These are phyloP conservation scores for Eremomyces bilateralis DNA, from an alignment of 495 filamentous ascomycete genomes.

Conservation along the genomic window DNA sequence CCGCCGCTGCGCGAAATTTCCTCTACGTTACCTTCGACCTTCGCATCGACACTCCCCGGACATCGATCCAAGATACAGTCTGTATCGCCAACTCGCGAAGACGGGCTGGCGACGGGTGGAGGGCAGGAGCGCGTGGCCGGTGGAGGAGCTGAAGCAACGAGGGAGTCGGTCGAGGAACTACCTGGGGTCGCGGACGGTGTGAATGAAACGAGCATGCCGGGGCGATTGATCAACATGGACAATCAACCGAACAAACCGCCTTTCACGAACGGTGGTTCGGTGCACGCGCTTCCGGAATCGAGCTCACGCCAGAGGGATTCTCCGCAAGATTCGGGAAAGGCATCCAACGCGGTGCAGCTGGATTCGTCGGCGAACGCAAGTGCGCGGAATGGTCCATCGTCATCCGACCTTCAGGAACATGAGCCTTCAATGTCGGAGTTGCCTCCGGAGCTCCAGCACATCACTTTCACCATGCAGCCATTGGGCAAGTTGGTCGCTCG, in stretches of 20 bases:
- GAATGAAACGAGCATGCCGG: too few relatives aligned
- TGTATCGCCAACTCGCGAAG: too few relatives aligned
- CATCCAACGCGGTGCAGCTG: neutral
- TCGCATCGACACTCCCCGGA: too few relatives aligned
- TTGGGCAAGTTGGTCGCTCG: constrained; percentile 48
- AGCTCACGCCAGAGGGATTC: neutral
- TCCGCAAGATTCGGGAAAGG: neutral
- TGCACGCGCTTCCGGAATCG: neutral
- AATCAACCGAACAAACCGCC: constrained; percentile 6
- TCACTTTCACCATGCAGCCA: constrained; percentile 52
- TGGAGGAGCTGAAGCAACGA: too few relatives aligned
- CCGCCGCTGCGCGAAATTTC: too few relatives aligned
- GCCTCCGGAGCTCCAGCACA: constrained; percentile 58
- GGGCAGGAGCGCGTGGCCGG: too few relatives aligned
- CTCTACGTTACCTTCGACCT: too few relatives aligned
- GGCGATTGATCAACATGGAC: constrained; percentile 16
- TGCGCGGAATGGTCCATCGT: neutral
- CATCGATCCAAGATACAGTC: too few relatives aligned
- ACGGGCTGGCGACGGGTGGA: too few relatives aligned
- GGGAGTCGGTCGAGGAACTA: too few relatives aligned
- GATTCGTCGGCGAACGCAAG: constrained; percentile 2
- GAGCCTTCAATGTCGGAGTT: constrained; percentile 8
- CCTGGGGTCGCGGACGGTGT: too few relatives aligned
- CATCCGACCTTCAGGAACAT: too few relatives aligned
- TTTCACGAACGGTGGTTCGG: neutral